Conservation (phyloP, 1,139 yeast genomes). For the Pichia sp. region DNA sequence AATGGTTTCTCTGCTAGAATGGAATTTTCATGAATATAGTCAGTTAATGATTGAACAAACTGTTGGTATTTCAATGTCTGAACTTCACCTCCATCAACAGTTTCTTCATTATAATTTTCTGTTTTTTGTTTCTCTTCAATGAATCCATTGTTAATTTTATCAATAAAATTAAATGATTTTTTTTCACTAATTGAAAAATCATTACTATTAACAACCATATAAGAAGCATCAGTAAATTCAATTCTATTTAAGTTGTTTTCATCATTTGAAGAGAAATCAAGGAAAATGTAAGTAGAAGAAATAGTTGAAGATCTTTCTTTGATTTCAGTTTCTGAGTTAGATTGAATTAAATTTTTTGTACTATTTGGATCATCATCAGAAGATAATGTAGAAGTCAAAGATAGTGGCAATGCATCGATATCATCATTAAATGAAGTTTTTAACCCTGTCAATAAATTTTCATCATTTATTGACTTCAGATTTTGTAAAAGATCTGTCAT, state of each 20-base stretch:
- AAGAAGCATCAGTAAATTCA: conserved; percentile 5
- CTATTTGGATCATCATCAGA: neutral
- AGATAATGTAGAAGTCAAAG: neutral
- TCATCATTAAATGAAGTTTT: neutral
- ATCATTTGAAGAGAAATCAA: conserved; percentile 4
- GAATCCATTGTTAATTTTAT: too few species aligned
- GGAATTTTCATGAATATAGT: conserved; percentile 7
- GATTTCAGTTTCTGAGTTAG: too few species aligned
- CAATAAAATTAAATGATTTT: conserved; percentile 1
- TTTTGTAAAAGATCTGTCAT: neutral
- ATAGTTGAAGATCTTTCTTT: too few species aligned
- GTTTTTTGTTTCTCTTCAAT: too few species aligned
- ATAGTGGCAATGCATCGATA: neutral
- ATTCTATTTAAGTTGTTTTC: conserved; percentile 5
- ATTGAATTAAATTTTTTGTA: neutral
- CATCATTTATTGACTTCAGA: neutral
- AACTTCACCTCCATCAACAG: neutral
- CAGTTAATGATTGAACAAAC: conserved; percentile 7
- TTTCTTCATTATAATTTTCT: neutral
- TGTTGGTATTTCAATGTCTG: neutral
- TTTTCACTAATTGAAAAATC: neutral
- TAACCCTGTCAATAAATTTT: neutral
- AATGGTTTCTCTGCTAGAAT: conserved; percentile 37
- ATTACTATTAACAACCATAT: conserved; percentile 1
- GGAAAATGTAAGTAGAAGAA: conserved; percentile 4